A percentile compares a stretch with the other conserved stretches of the same genome.
These are phyloP conservation scores for Aphanomyces euteiches DNA, from an alignment of 352 stramenopile genomes.

Conservation along the genomic window DNA sequence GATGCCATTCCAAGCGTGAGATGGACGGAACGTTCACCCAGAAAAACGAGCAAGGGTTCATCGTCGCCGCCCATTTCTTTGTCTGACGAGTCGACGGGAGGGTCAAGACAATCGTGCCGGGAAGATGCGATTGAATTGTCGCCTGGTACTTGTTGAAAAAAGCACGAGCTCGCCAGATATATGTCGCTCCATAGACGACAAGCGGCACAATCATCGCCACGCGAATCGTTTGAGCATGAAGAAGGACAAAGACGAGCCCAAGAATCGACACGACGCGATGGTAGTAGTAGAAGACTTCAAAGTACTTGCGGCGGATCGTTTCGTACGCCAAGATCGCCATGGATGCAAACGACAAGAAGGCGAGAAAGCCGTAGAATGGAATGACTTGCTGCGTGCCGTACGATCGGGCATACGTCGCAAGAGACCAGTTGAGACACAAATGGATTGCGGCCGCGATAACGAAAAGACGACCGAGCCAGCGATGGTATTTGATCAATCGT, in stretches of 20 bases:
- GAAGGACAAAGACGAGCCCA: slow-evolving; percentile 65
- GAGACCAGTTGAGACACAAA: slow-evolving; percentile 36
- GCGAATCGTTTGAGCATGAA: slow-evolving; percentile 55
- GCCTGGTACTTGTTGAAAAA: slow-evolving; percentile 52
- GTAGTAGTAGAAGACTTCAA: slow-evolving; percentile 72
- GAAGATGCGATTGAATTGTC: slow-evolving; percentile 33
- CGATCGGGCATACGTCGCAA: slow-evolving; percentile 34
- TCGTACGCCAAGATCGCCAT: slow-evolving; percentile 57
- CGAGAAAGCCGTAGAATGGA: slow-evolving; percentile 58
- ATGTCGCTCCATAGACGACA: slow-evolving; percentile 50
- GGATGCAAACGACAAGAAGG: slow-evolving; percentile 48
- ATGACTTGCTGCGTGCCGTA: slow-evolving; percentile 44
- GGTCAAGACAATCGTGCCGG: slow-evolving; percentile 54
- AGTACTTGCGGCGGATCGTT: slow-evolving; percentile 62
- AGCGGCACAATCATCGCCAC: slow-evolving; percentile 56
- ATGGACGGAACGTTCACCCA: slow-evolving; percentile 61
- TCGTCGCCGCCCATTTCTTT: slow-evolving; percentile 47
- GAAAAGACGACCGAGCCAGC: slow-evolving; percentile 14
- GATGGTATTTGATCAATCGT: slow-evolving; percentile 28
- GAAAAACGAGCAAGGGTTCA: slow-evolving; percentile 68
- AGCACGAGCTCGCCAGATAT: slow-evolving; percentile 41
- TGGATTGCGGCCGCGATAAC: background rate
- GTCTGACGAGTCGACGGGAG: slow-evolving; percentile 44
- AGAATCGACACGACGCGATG: slow-evolving; percentile 69
- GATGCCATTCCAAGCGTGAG: slow-evolving; percentile 65